Base-by-base conservation (phyloP, 768 basidiomycete species). In the Hygrophorus russula region DNA sequence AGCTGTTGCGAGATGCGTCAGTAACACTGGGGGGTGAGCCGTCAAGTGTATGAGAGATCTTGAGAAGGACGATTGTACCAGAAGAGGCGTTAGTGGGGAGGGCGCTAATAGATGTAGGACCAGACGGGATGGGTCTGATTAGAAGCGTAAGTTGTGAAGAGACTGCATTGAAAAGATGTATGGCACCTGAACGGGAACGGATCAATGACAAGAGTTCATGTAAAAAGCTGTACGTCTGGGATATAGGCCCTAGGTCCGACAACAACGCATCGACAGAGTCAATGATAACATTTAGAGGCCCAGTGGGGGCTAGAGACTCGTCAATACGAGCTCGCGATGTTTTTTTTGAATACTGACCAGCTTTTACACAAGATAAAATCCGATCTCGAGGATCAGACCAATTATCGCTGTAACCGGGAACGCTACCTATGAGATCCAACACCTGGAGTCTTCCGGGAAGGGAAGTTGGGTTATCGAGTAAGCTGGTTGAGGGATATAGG, bases 261-360 rank as follows among this genome's bases (percentile, higher is more conserved):
- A 69, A 55, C 17, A 90, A 59, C 3, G 76, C 80, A 51, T 87
- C 80, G 13, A 78, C 59, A 14, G 84, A 84, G 57, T 91, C 89
- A 29, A 91, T 67, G 41, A 83, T 57, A 17, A 87, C 71, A 48
- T 68, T 72, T 20, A 84, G 46, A n/a, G 79, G 66, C 24, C 69
- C 67, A 24, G 65, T 32, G 24, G 67, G 51, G 36, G 55, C 40
- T 37, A 53, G 42, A 28, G 35, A 2, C 17, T 10, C 20, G 40
- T 48, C 32, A 45, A 38, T 42, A 50, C 39, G 41, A 45, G 36
- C 45, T 33, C 20, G 41, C 51, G 40, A 53, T 49, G 31, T 30
- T 30, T 24, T 30, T 24, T 39, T 13, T 6, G 45, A 50, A 6
- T n/a, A 39, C 53, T 30, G 44, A 69, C 70, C 61, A 56, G 65